phyloP scores from a whole-genome alignment of 2,329 filamentous ascomycete genomes.

The Emydomyces testavorans region DNA sequence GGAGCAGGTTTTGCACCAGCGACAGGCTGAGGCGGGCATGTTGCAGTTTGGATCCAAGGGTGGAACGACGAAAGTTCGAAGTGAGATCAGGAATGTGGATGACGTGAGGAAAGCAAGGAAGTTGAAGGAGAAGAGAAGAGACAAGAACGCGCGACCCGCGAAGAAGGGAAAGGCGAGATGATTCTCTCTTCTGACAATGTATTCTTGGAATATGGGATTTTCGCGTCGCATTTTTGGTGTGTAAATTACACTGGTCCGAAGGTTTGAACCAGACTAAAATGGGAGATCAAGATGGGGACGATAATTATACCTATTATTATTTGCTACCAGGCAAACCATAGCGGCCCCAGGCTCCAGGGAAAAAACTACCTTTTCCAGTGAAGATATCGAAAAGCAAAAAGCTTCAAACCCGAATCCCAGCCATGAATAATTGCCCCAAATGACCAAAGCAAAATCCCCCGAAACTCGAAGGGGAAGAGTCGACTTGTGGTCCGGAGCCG shows the following conservation, averaged over 20 bases:
- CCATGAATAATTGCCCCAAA: no score
- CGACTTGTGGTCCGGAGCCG: no score
- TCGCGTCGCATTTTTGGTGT: not conserved
- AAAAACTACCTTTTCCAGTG: no score
- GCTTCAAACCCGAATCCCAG: no score
- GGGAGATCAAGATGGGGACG: not conserved
- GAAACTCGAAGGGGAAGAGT: no score
- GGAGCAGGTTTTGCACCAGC: constrained; percentile 75
- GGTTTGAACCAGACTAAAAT: not conserved
- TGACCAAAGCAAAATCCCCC: no score
- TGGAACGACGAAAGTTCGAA: constrained; percentile 51
- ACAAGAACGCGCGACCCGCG: constrained; percentile 77
- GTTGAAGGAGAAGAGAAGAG: constrained; percentile 60
- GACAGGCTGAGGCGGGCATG: constrained; percentile 22
- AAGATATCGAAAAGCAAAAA: no score
- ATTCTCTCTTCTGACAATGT: not conserved
- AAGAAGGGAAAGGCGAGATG: constrained; percentile 39
- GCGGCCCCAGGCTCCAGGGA: no score
- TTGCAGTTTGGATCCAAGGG: constrained; percentile 11
- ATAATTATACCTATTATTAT: not conserved
- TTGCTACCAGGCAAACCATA: not conserved
- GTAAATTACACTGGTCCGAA: not conserved
- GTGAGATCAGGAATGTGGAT: constrained; percentile 67
- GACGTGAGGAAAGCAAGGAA: constrained; percentile 77
- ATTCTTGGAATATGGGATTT: not conserved